phyloP scores from a whole-genome alignment of 1,284 basidiomycete genomes.

The Leccinum pachyderme region DNA sequence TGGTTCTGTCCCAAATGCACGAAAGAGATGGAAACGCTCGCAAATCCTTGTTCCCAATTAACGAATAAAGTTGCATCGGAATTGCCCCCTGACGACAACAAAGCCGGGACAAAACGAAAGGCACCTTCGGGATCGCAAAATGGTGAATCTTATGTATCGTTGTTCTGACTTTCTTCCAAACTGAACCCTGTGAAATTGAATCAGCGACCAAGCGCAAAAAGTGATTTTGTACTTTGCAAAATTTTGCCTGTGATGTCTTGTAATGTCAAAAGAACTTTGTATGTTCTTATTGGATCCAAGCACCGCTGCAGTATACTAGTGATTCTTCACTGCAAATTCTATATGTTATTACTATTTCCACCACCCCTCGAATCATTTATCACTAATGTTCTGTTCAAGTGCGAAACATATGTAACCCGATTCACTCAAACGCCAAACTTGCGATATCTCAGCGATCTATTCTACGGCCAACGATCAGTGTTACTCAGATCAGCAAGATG shows the following conservation, averaged over 20 bases:
- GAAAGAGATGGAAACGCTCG: constrained; percentile 27
- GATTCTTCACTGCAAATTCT: constrained; percentile 2
- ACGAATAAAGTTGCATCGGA: constrained; percentile 5
- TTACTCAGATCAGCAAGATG: too few species aligned
- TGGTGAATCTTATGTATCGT: constrained; percentile 14
- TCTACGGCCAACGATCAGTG: too few species aligned
- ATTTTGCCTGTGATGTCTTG: background rate
- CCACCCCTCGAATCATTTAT: background rate
- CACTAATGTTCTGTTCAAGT: background rate
- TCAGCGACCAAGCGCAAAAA: constrained; percentile 33
- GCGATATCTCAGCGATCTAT: background rate
- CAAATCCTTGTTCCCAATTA: constrained; percentile 12
- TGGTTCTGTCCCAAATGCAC: constrained; percentile 86
- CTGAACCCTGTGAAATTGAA: background rate
- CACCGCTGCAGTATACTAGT: constrained; percentile 11
- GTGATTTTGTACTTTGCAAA: constrained; percentile 7
- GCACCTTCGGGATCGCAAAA: constrained; percentile 23
- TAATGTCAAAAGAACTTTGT: background rate
- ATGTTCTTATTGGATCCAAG: constrained; percentile 2
- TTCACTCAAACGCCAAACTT: background rate
- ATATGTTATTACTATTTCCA: constrained; percentile 30
- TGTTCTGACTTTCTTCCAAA: too few species aligned
- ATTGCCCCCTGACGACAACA: constrained; percentile 6
- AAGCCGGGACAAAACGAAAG: constrained; percentile 27
- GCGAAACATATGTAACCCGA: background rate